Evolutionary conservation across 495 filamentous ascomycete species (phyloP).

Genomic region (Penicillium dipodomyicola): DNA sequence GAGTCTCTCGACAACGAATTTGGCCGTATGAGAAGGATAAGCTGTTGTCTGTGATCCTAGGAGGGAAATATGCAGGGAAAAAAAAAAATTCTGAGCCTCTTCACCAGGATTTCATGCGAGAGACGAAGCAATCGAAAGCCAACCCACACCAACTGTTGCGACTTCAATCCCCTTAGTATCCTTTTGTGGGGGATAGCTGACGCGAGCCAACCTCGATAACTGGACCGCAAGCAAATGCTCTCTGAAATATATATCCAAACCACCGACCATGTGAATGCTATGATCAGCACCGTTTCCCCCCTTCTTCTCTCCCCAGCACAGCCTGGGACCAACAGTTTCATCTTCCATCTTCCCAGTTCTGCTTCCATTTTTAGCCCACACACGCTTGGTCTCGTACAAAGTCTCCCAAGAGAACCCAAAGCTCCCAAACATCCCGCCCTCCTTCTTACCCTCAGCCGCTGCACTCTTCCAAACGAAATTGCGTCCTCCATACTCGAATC

Average conservation of each 20-base stretch:
- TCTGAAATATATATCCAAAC: slow-evolving; percentile 20
- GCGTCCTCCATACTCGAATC: slow-evolving; percentile 21
- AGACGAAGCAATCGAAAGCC: slow-evolving; percentile 2
- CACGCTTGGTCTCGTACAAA: slow-evolving; percentile 23
- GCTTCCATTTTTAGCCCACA: slow-evolving; percentile 22
- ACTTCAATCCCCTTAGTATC: slow-evolving; percentile 19
- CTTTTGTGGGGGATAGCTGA: slow-evolving; percentile 20
- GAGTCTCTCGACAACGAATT: neutral
- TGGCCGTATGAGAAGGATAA: slow-evolving; percentile 64
- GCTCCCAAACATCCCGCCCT: slow-evolving; percentile 16
- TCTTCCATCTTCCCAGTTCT: slow-evolving; percentile 31
- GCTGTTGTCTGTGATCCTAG: slow-evolving; percentile 54
- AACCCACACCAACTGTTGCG: slow-evolving; percentile 1
- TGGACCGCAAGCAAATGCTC: slow-evolving; percentile 24
- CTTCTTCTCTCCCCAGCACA: slow-evolving; percentile 24
- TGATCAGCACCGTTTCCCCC: slow-evolving; percentile 17
- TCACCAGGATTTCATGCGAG: neutral
- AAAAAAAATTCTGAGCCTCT: neutral
- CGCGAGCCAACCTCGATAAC: slow-evolving; percentile 17
- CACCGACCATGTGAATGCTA: slow-evolving; percentile 18
- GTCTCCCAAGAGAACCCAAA: slow-evolving; percentile 18
- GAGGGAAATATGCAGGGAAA: neutral
- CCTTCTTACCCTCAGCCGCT: slow-evolving; percentile 12
- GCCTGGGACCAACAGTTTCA: slow-evolving; percentile 19
- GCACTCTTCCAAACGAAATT: slow-evolving; percentile 23